Conservation (phyloP, 306 rosid species). For the Styphnolobium japonicum region DNA sequence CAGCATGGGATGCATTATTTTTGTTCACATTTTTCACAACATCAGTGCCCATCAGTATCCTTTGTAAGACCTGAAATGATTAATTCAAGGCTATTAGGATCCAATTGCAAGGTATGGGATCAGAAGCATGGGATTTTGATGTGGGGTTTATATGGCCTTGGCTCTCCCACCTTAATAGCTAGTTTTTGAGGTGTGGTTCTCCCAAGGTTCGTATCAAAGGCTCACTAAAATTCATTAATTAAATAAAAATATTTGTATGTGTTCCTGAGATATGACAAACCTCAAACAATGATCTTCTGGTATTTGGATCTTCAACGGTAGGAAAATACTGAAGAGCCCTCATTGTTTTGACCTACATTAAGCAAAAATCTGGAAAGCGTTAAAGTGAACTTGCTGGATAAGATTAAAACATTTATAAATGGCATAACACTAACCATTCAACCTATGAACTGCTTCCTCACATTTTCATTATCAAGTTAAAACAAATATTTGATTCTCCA, state of each 20-base stretch:
- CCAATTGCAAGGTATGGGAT: no score
- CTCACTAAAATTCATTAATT: constrained; percentile 6
- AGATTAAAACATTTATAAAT: neutral
- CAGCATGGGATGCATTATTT: constrained; percentile 84
- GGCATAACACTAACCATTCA: neutral
- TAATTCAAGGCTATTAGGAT: no score
- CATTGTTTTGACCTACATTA: constrained; percentile 69
- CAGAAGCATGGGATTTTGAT: no score
- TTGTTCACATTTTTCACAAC: constrained; percentile 82
- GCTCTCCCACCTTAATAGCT: no score
- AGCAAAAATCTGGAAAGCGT: constrained; percentile 10
- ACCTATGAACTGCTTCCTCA: neutral
- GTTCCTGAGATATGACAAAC: constrained; percentile 27
- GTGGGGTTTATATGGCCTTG: no score
- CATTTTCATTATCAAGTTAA: neutral
- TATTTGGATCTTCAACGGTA: constrained; percentile 72
- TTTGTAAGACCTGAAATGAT: constrained; percentile 67
- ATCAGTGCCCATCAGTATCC: constrained; percentile 82
- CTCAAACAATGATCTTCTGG: constrained; percentile 78
- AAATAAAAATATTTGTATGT: neutral
- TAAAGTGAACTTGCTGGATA: neutral
- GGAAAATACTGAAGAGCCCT: constrained; percentile 84
- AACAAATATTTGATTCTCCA: neutral
- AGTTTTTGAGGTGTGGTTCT: no score
- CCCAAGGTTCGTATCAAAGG: no score